Evolutionary conservation across 164 flowering plant genomes (phyloP), one percentile per base, ranked within the genome.

Genomic region (Tetrastigma voinierianum): DNA sequence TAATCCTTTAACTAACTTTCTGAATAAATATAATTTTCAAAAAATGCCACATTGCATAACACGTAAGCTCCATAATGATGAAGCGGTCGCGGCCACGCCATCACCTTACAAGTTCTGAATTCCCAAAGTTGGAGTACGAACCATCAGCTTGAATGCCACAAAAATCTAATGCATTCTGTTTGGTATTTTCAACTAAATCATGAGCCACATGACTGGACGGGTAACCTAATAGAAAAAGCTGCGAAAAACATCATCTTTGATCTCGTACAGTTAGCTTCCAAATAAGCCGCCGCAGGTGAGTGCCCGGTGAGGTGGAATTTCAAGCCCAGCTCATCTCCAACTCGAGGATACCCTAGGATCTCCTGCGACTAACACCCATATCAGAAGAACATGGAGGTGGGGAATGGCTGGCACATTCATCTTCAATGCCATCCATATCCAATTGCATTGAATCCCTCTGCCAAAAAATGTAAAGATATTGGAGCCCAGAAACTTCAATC

Each of bases 261-360:
- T 16, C 2, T 45, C 47, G 13, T 20, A 43, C 60, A 43, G 1
- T 8, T 17, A n/a, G 11, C 12, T 52, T 25, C 20, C 10, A 10
- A 45, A 23, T 17, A 53, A 46, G 52, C 11, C 55, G n/a, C n/a
- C n/a, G 59, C 17, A 64, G 54, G 13, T 15, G n/a, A 21, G 48
- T 62, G 19, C 32, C 14, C 51, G 46, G 12, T 1, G 10, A 24
- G 63, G 59, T 46, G 75, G 75, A 55, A 72, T 53, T 47, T 66
- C 16, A n/a, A 40, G 75, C 75, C 70, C 66, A 70, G 57, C 43
- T 43, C 14, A 10, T 62, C 66, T 66, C 75, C 70, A 61, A 72
- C 51, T 19, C 75, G 57, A 55, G 75, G 75, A 47, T 12, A 12
- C 51, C 24, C 46, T 20, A 25, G 66, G 75, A 21, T 66, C 51